Evolutionary conservation across 2,329 filamentous ascomycete genomes (phyloP), one percentile per base, ranked within the genome.

Genomic region (Nemania sp.): DNA sequence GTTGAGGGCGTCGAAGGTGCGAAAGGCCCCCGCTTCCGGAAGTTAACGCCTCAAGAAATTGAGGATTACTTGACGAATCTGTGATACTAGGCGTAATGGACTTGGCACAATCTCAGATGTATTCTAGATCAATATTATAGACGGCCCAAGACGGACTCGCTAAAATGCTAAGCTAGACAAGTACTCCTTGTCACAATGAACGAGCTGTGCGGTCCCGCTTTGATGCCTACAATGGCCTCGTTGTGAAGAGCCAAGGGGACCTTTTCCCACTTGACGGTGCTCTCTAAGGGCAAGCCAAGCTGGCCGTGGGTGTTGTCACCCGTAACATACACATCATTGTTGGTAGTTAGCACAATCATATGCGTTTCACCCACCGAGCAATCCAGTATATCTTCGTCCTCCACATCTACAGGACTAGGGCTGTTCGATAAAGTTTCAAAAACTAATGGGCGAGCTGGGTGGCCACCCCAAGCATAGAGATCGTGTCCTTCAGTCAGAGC

Each of bases 31-130:
- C 84, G 91, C 60, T 96, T 96, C 84, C 84, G 91, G 75, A 96
- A 96, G 82, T 79, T 99, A 75, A 96, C 84, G 68, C 91, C 96
- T 69, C 91, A 96, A 77, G 94, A 99, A 79, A 97, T 99, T 70
- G 94, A 99, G 80, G 94, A 99, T 75, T 99, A 99, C 79, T 79
- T 99, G 75, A 97, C 94, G 74, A 97, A 96, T 83, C 85, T 99
- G 83, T 97, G 82, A 86, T 70, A 52, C 46, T 60, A 36, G 52
- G 61, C 58, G 51, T 63, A 61, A 62, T 54, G 60, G 53, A 56
- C 40, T 61, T 59, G 51, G 47, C 56, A 62, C 56, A 63, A 54
- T 63, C 64, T 65, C 64, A 66, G 61, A 67, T 79, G 75, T 78
- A 78, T 68, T 73, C 76, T 77, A 78, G 71, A 72, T 59, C 67